A percentile compares a stretch with the other conserved stretches of the same genome.
These are phyloP conservation scores for Trypanosoma melophagium DNA, from an alignment of 208 protist genomes.

Conservation along the genomic window DNA sequence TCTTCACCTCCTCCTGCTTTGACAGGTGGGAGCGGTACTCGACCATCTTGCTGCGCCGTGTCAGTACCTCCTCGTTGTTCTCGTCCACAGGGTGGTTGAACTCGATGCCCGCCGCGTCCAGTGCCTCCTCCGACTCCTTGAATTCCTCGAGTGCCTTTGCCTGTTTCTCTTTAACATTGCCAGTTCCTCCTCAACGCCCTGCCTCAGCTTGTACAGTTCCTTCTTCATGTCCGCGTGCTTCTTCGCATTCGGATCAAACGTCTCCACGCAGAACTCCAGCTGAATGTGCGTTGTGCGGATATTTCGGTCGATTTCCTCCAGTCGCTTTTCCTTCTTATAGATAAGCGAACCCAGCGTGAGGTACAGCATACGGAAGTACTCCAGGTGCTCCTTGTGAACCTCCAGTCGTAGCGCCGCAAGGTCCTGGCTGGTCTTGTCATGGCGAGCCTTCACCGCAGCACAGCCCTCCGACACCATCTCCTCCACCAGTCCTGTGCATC, in stretches of 20 bases:
- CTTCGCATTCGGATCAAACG: conserved; percentile 79
- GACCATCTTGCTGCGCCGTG: conserved; percentile 82
- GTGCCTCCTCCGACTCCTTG: conserved; percentile 74
- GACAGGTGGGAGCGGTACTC: conserved; percentile 77
- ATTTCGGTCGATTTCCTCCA: conserved; percentile 80
- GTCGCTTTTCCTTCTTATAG: conserved; percentile 55
- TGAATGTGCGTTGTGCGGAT: conserved; percentile 76
- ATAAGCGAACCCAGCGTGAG: conserved; percentile 45
- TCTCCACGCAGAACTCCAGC: conserved; percentile 81
- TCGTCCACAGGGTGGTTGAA: conserved; percentile 69
- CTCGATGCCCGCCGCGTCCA: conserved; percentile 67
- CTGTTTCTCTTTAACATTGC: conserved; percentile 79
- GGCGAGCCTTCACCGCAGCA: conserved; percentile 42
- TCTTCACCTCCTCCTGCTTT: conserved; percentile 81
- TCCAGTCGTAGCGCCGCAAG: conserved; percentile 39
- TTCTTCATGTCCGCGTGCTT: conserved; percentile 76
- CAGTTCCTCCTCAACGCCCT: conserved; percentile 64
- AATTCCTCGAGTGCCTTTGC: conserved; percentile 67
- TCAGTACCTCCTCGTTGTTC: conserved; percentile 66
- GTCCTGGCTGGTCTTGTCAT: conserved; percentile 53
- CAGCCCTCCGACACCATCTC: conserved; percentile 51
- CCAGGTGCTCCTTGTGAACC: conserved; percentile 57
- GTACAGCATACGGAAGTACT: conserved; percentile 64
- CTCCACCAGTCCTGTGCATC: conserved; percentile 47
- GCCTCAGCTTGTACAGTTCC: conserved; percentile 51